Percentiles rank a stretch among this genome's conserved stretches.
Evolutionary conservation across 2,329 filamentous ascomycete species (phyloP).

Genomic region (Cylindrodendrum hubeiense): DNA sequence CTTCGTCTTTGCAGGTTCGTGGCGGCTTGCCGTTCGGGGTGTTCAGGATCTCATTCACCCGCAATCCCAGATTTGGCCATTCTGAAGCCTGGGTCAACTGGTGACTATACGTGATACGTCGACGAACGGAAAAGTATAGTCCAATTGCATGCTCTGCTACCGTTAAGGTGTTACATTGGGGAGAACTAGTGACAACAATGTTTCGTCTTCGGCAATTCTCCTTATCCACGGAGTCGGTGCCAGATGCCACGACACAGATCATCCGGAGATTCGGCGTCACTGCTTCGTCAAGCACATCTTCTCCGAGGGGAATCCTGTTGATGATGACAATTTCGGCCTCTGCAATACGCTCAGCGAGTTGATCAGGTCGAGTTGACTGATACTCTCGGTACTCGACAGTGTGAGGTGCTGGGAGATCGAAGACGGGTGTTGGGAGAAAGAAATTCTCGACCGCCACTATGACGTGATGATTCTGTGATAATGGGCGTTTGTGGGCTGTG

Average conservation of each 20-base stretch:
- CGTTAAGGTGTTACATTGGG: slow-evolving; percentile 5
- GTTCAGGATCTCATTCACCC: background rate
- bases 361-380: background rate
- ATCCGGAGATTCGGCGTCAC: slow-evolving; percentile 9
- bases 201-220: slow-evolving; percentile 2
- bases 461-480: slow-evolving; percentile 1
- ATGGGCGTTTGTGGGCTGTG: too few relatives aligned
- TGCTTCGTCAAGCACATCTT: background rate
- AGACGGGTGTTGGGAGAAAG: slow-evolving; percentile 3
- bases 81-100: slow-evolving; percentile 5
- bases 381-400: slow-evolving; percentile 14
- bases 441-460: slow-evolving; percentile 7
- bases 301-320: background rate
- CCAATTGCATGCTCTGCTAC: slow-evolving; percentile 15
- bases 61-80: slow-evolving; percentile 3
- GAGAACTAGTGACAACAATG: slow-evolving; percentile 1
- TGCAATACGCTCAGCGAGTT: slow-evolving; percentile 5
- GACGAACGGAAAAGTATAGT: slow-evolving; percentile 2
- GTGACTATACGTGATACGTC: slow-evolving; percentile 3
- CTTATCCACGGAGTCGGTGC: slow-evolving; percentile 11
- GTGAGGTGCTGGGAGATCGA: slow-evolving; percentile 5
- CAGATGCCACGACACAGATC: slow-evolving; percentile 6
- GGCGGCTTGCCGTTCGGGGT: background rate
- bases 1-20: slow-evolving; percentile 6
- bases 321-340: slow-evolving; percentile 14